Evolutionary conservation across 164 flowering plant species (phyloP), one percentile per base, ranked within the genome.

Genomic region (Aristolochia contorta): DNA sequence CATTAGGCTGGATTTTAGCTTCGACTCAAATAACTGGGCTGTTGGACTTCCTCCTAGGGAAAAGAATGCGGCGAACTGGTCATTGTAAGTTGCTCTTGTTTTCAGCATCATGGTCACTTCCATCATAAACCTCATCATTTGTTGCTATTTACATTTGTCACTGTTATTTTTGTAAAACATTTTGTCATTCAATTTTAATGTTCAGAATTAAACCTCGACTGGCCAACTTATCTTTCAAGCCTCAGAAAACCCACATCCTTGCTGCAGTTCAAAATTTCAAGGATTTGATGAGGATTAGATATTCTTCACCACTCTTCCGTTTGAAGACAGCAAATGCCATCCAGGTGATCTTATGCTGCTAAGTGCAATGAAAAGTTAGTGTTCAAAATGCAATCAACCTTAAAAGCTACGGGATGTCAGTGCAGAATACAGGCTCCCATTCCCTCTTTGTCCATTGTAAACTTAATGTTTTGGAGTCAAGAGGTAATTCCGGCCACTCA

Each of bases 21-120:
- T 86, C 73, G 73, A 67, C 51, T 72, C 84, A 54, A 93, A 87
- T 75, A 93, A 93, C 48, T 93, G 98, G 97, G 97, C 86, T 63
- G 87, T 87, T 69, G 96, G 98, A 30, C 90, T 93, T 74, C 98
- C 98, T 73, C 94, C 90, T 21, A 86, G 72, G 77, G 82, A 67
- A 69, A 90, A 89, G 66, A 93, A 93, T 76, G 94, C 83, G 62
- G 62, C 69, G 51, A 81, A 72, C 73, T 93, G 97, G 98, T 87
- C 87, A n/a, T 65, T 89, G 98, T 93, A 75, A 84, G 94, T 50
- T 56, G 56, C 6, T 57, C 18, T 37, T 37, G 1, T 37, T 37
- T 6, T 37, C 43, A 37, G 43, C 43, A 8, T 37, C 56, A 54
- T 54, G 16, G 3, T 20, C 21, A 54, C 56, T 54, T 4, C 16